Evolutionary conservation across 768 basidiomycete species (phyloP), one percentile per base, ranked within the genome.

Genomic region (Cystobasidium tubakii): DNA sequence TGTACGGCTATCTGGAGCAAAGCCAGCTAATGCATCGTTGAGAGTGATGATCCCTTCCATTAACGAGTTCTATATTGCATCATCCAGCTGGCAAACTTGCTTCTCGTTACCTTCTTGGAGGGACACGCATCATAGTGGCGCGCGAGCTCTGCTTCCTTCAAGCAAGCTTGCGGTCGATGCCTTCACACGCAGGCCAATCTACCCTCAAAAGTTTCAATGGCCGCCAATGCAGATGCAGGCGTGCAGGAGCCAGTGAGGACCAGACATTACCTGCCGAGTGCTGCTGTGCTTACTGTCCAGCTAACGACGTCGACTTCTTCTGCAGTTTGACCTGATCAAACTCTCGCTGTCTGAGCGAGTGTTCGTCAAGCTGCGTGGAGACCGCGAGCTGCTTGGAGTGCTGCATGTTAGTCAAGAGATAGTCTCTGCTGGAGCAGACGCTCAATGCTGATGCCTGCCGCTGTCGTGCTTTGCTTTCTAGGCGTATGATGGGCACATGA

Each of bases 401-500:
- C 84, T 99, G 57, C 95, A 99, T 83, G 96, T 95, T 79, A 62
- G 90, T 54, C n/a, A n/a, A n/a, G n/a, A n/a, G n/a, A n/a, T n/a
- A n/a, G n/a, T n/a, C n/a, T n/a, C n/a, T n/a, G n/a, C n/a, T n/a
- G n/a, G n/a, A n/a, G n/a, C n/a, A 33, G 60, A 53, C 46, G 25
- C n/a, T n/a, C 60, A n/a, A n/a, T 74, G 6, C 34, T 60, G 19
- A 10, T 13, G n/a, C 57, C 23, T 60, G 7, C 34, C 43, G 55
- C 27, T 67, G 29, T 50, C 50, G 13, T 75, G 7, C 43, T 23
- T 10, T 65, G 13, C 17, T 39, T 7, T 1, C 1, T 79, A 99
- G 96, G 96, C 96, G 25, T 98, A 98, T 79, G 96, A 99, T 83
- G 96, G 94, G n/a, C 96, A 98, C 82, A 98, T 98, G 96, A 98